Base-by-base conservation (phyloP, 2,329 filamentous ascomycete species). In the Emericellopsis atlantica region DNA sequence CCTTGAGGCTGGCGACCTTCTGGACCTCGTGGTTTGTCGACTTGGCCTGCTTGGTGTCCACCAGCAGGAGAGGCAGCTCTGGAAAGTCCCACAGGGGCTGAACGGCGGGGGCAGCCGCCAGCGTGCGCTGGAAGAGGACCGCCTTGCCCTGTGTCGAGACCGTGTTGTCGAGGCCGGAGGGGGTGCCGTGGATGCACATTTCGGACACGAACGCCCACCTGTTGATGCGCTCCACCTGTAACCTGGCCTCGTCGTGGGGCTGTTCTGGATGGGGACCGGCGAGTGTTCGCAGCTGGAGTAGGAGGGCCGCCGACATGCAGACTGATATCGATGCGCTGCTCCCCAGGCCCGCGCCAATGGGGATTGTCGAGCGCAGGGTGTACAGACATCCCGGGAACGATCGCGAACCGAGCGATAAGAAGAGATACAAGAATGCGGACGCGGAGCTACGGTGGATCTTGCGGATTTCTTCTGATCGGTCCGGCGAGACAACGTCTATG, bases 151-250 rank as follows among this genome's bases (percentile, higher is more conserved):
- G 85, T 11, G 89, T 84, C 11, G 90, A 75, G 23, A 98, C 90
- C 3, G 92, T 98, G 60, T 98, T 98, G 63, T 98, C 92, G 35
- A 98, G 86, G 0, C 92, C 92, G 0, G 87, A 95, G 1, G 92
- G 92, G 54, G 94, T 96, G 32, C 90, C 92, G 56, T 98, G 92
- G 47, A 96, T 95, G 62, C 88, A 92, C 78, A 96, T 84, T 60
- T 98, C 92, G 21, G 84, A 84, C 1, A 98, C 92, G 60, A 95
- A 96, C 0, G 92, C 89, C 92, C 93, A 98, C 46, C 84, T 76
- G 61, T 98, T 98, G 64, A 98, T 95, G 47, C 90, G 79, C 64
- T 96, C 89, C 24, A 96, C 74, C 57, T 98, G 90, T 35, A 88
- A 63, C 44, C 84, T 79, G n/a, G 86, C 86, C 63, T 98, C 92